Conservation (phyloP, 441 rosid species). For the Erodium chrysanthum region DNA sequence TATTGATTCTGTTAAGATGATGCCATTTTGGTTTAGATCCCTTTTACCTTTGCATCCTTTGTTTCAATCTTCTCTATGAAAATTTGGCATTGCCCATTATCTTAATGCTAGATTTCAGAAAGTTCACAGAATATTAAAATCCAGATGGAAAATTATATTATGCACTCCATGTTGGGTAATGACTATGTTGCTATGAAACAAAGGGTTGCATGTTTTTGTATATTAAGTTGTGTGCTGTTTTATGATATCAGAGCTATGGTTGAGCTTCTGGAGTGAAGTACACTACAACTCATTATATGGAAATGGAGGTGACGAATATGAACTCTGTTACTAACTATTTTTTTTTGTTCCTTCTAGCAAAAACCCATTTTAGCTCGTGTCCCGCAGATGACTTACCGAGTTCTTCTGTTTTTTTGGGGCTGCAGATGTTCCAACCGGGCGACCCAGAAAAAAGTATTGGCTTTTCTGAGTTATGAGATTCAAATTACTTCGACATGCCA, state of each 20-base stretch:
- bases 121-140: too few relatives aligned
- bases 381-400: constrained; percentile 6
- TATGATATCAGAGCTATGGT: constrained; percentile 55
- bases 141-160: too few relatives aligned
- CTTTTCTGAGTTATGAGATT: constrained; percentile 33
- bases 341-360: background rate
- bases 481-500: too few relatives aligned
- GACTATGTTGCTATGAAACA: too few relatives aligned
- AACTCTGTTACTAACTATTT: background rate
- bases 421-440: constrained; percentile 71
- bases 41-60: too few relatives aligned
- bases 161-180: too few relatives aligned
- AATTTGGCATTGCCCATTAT: too few relatives aligned
- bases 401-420: background rate
- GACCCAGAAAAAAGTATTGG: constrained; percentile 63
- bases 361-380: background rate
- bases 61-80: too few relatives aligned
- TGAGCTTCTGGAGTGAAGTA: constrained; percentile 97
- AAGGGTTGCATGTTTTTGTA: background rate
- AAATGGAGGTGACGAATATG: constrained; percentile 49
- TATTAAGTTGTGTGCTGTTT: background rate
- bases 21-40: too few relatives aligned
- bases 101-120: too few relatives aligned
- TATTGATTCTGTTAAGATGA: too few relatives aligned
- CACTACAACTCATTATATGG: constrained; percentile 83